Evolutionary conservation across 805 yeast genomes (phyloP).

Genomic region (Saturnispora besseyi): DNA sequence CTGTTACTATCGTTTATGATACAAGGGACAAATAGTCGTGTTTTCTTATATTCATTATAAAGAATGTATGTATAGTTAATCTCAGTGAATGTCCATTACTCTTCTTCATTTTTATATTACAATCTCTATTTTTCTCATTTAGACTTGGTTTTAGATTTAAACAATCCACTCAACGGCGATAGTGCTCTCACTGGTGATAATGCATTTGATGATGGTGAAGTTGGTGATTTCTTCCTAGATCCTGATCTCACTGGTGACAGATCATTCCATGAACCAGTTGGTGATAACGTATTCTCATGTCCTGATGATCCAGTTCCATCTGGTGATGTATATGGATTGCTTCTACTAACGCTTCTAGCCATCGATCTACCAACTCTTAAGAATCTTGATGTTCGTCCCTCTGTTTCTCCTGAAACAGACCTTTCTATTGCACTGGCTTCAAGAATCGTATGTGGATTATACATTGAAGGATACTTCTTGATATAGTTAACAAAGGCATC

Average conservation of each 20-base stretch:
- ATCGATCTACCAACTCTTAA: conserved; percentile 15
- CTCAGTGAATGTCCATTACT: background rate
- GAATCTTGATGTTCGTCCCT: conserved; percentile 18
- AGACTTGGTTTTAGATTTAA: conserved; percentile 12
- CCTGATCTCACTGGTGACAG: conserved; percentile 16
- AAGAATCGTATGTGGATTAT: conserved; percentile 6
- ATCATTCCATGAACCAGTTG: background rate
- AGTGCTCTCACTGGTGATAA: conserved; percentile 24
- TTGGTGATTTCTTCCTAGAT: conserved; percentile 20
- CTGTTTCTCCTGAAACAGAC: conserved; percentile 5
- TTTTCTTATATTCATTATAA: background rate
- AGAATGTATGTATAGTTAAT: background rate
- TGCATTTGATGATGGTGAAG: background rate
- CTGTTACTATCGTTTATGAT: conserved; percentile 80
- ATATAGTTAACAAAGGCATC: conserved; percentile 9
- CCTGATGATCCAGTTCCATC: background rate
- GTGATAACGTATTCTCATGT: background rate
- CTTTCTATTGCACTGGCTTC: conserved; percentile 10
- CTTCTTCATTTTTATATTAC: background rate
- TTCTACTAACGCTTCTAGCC: conserved; percentile 12
- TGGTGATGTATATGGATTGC: background rate
- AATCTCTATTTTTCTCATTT: background rate
- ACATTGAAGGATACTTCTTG: conserved; percentile 13
- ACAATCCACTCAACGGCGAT: conserved; percentile 24
- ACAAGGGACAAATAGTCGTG: conserved; percentile 34